A percentile compares a stretch with the other conserved stretches of the same genome.
These are phyloP conservation scores for Actinomortierella wolfii DNA, from an alignment of 371 early-diverging fungal species.

Conservation along the genomic window DNA sequence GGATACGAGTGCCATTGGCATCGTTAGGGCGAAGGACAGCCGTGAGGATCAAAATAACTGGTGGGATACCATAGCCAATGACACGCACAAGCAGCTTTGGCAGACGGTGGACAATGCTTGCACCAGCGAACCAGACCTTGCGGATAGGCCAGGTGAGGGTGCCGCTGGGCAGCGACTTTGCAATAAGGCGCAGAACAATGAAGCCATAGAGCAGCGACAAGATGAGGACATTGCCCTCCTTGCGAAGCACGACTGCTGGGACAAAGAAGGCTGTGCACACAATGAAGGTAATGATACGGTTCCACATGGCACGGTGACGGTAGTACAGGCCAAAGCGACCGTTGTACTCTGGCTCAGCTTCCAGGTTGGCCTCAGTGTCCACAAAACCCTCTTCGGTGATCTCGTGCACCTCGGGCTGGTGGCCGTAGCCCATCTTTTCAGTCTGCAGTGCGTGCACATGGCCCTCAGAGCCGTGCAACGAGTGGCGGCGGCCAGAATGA, in stretches of 20 bases:
- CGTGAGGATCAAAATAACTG: constrained; percentile 57
- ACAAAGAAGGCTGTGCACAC: constrained; percentile 43
- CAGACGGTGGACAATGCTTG: constrained; percentile 12
- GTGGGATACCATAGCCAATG: constrained; percentile 49
- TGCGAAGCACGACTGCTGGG: constrained; percentile 39
- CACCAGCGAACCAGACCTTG: constrained; percentile 33
- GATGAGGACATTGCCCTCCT: constrained; percentile 38
- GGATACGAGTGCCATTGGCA: constrained; percentile 60
- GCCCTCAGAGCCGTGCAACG: neutral
- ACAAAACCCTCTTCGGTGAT: neutral
- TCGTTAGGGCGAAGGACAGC: constrained; percentile 65
- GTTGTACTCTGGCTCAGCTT: constrained; percentile 12
- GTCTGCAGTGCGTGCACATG: neutral
- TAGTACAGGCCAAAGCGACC: constrained; percentile 36
- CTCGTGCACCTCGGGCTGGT: constrained; percentile 1
- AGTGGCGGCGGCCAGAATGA: neutral
- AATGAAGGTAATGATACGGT: constrained; percentile 20
- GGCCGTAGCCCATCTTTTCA: neutral
- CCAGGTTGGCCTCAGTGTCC: neutral
- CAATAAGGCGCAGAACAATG: constrained; percentile 59
- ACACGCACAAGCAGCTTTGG: constrained; percentile 16
- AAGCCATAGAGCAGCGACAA: constrained; percentile 56
- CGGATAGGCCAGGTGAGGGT: constrained; percentile 51
- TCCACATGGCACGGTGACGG: constrained; percentile 9
- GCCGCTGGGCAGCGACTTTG: constrained; percentile 56